phyloP scores from a whole-genome alignment of 345 rosid species.

The Salix suchowensis region DNA sequence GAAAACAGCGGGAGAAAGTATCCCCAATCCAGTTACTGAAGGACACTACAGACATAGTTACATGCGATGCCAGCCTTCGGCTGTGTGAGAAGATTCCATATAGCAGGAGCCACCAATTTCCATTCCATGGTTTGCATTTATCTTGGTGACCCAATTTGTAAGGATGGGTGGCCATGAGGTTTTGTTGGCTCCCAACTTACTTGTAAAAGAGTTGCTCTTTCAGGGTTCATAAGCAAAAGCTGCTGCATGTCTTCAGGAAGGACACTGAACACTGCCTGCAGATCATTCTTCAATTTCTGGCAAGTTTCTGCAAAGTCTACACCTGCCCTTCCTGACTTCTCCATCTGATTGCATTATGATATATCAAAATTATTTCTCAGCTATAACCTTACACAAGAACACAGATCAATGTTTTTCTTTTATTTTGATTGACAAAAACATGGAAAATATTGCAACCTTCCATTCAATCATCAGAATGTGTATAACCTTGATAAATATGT shows the following conservation, averaged over 20 bases:
- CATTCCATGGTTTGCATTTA: slow-evolving; percentile 1
- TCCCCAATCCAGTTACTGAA: slow-evolving; percentile 16
- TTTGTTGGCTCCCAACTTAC: slow-evolving; percentile 23
- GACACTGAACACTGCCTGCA: slow-evolving; percentile 60
- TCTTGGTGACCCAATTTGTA: slow-evolving; percentile 24
- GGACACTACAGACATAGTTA: slow-evolving; percentile 7
- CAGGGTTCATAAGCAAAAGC: slow-evolving; percentile 81
- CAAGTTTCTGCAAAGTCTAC: slow-evolving; percentile 41
- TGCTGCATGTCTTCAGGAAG: slow-evolving; percentile 87
- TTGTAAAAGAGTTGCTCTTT: slow-evolving; percentile 67
- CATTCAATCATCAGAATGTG: not conserved
- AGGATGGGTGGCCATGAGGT: slow-evolving; percentile 27
- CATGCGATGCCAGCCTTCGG: slow-evolving; percentile 8
- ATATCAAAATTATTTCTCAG: slow-evolving; percentile 3
- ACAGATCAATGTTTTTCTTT: not conserved
- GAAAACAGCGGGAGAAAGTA: slow-evolving; percentile 6
- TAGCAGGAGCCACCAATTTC: slow-evolving; percentile 8
- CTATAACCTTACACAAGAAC: not conserved
- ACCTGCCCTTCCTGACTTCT: slow-evolving; percentile 41
- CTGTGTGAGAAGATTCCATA: slow-evolving; percentile 19
- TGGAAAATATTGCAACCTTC: not conserved
- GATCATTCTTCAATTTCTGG: slow-evolving; percentile 71
- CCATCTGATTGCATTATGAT: slow-evolving; percentile 33
- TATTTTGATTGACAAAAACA: not conserved
- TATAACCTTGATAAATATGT: not conserved